Conservation (phyloP, 2,329 filamentous ascomycete species). For the Phaeosphaeria sp. region DNA sequence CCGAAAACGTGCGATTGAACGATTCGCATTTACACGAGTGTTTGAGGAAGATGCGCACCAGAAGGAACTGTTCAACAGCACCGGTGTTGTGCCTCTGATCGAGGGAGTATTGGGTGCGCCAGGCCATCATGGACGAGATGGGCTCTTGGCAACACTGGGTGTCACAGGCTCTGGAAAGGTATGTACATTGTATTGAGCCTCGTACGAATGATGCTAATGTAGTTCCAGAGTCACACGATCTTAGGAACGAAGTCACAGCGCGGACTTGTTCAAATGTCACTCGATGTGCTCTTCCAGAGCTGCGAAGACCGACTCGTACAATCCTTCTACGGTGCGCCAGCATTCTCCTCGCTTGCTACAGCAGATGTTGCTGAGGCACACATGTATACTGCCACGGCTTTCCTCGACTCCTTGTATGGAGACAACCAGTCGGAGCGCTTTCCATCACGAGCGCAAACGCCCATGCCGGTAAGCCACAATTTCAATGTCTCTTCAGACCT, state of each 20-base stretch:
- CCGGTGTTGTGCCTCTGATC: constrained; percentile 75
- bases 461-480: constrained; percentile 52
- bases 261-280: constrained; percentile 87
- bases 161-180: constrained; percentile 98
- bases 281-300: constrained; percentile 88
- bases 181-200: constrained; percentile 9
- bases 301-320: constrained; percentile 76
- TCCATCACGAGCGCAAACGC: constrained; percentile 54
- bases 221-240: constrained; percentile 85
- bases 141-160: constrained; percentile 86
- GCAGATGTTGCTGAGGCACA: constrained; percentile 84
- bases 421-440: constrained; percentile 66
- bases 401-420: constrained; percentile 79
- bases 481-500: constrained; percentile 7
- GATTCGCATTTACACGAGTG: constrained; percentile 91
- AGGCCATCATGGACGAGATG: constrained; percentile 83
- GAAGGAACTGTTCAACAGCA: constrained; percentile 83
- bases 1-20: constrained; percentile 86
- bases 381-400: constrained; percentile 75
- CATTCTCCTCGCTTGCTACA: constrained; percentile 75
- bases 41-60: constrained; percentile 88
- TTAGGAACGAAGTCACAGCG: constrained; percentile 86
- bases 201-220: constrained; percentile 6
- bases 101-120: constrained; percentile 79
- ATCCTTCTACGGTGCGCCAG: constrained; percentile 59